A percentile compares a stretch with the other conserved stretches of the same genome.
phyloP scores from a whole-genome alignment of 2,329 filamentous ascomycete genomes.

The Pseudogymnoascus sp. region DNA sequence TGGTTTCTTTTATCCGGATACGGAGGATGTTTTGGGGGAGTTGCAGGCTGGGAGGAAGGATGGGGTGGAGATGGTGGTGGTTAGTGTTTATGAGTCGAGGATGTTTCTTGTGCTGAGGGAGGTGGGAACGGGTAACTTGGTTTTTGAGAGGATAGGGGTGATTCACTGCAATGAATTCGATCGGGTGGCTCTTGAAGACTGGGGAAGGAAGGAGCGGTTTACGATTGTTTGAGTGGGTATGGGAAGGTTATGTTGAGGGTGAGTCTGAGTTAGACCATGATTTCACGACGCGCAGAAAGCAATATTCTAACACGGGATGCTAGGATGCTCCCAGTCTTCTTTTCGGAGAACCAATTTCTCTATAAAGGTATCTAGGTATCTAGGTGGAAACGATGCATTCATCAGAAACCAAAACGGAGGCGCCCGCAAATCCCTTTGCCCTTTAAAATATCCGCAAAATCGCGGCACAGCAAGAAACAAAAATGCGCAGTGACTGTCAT shows the following conservation, averaged over 20 bases:
- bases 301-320: neutral
- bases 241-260: neutral
- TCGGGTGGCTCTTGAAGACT: neutral
- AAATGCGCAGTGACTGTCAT: neutral
- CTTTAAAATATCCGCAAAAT: neutral
- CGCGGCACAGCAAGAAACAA: conserved; percentile 2
- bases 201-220: neutral
- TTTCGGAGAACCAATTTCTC: neutral
- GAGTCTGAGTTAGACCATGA: neutral
- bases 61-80: neutral
- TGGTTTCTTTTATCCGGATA: neutral
- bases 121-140: neutral
- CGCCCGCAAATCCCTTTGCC: neutral
- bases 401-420: neutral
- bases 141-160: neutral
- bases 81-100: conserved; percentile 1
- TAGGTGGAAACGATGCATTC: neutral
- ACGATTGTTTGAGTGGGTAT: neutral
- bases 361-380: neutral
- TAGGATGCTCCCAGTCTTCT: neutral
- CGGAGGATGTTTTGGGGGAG: neutral
- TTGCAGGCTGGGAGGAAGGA: conserved; percentile 3
- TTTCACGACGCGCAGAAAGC: neutral
- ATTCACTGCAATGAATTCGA: neutral
- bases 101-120: neutral